Conservation (phyloP, 352 stramenopile species). For the Phytophthora quininea region DNA sequence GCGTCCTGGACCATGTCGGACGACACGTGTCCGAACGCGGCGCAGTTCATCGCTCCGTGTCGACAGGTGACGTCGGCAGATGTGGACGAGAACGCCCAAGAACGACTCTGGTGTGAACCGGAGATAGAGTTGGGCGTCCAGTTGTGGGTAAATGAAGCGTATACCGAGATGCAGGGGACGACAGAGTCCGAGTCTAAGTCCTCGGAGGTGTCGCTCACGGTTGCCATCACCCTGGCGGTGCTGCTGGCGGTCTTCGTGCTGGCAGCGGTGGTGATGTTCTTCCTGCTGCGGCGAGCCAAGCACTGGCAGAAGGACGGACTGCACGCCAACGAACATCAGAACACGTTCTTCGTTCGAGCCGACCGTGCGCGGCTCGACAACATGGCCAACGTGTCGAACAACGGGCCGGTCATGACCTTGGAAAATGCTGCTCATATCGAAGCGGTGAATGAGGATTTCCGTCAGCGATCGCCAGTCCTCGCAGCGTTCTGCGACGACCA, state of each 20-base stretch:
- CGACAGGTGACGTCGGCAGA: conserved; percentile 7
- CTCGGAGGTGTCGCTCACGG: conserved; percentile 19
- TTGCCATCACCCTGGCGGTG: conserved; percentile 29
- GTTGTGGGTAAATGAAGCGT: conserved; percentile 31
- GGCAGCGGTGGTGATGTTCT: conserved; percentile 20
- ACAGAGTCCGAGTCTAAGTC: conserved; percentile 12
- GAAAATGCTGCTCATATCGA: conserved; percentile 37
- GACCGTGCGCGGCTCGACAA: conserved; percentile 3
- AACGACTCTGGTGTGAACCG: conserved; percentile 43
- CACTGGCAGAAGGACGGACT: conserved; percentile 30
- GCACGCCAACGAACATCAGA: conserved; percentile 26
- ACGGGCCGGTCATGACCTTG: conserved; percentile 23
- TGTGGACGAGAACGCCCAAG: conserved; percentile 13
- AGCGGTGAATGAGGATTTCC: conserved; percentile 41
- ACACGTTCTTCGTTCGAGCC: conserved; percentile 37
- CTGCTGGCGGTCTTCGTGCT: conserved; percentile 30
- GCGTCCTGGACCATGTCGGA: conserved; percentile 30
- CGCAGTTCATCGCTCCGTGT: conserved; percentile 43
- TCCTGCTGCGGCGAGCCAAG: conserved; percentile 25
- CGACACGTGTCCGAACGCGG: conserved; percentile 26
- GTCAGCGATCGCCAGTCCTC: conserved; percentile 31
- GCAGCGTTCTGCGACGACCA: conserved; percentile 43
- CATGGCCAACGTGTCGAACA: conserved; percentile 25
- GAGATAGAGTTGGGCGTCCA: conserved; percentile 30
- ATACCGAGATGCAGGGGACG: not conserved